Base-by-base conservation (phyloP, 805 yeast species). In the Suhomyces sp. region DNA sequence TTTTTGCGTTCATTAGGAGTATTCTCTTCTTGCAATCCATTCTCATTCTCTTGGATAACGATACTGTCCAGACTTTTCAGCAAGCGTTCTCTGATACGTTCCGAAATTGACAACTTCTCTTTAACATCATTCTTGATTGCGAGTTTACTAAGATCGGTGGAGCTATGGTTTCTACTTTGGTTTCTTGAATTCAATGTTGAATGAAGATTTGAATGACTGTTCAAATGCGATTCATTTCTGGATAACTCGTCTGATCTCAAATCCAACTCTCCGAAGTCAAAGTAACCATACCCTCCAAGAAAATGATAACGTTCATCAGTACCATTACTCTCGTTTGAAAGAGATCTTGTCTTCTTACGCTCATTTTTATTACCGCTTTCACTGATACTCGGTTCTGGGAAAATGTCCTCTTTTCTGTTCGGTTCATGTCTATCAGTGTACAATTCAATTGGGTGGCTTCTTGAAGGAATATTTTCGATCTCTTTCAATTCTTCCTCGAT, bases 231-330 rank as follows among this genome's bases (percentile, higher is more conserved):
- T 34, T 61, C 62, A 24, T 54, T 53, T 13, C 62, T 53, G 9
- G 58, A 52, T 15, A 61, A 26, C 25, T 53, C 50, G 38, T 52
- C 59, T 6, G 84, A 74, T 42, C 83, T 68, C 36, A 75, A 53
- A 39, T 80, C 80, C 44, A 83, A 78, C 42, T 73, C 74, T 8
- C 83, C 87, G 43, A 81, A 70, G 48, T 84, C 93, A 55, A 85
- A 85, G 57, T 85, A 84, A 23, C 90, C 95, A 57, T 88, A 88
- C 2, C 96, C 96, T 28, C 95, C 91, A 25, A 88, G 65, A 38
- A 76, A 47, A 36, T 54, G 55, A 40, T 49, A 64, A 10, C 13
- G n/a, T 21, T 57, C 60, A 33, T 56, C 67, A 46, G 39, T 52
- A 26, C 26, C 28, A n/a, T 31, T 40, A 18, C 37, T 25, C 7